These are phyloP conservation scores for Theobroma cacao DNA, from an alignment of 345 rosid genomes.

Conservation along the genomic window DNA sequence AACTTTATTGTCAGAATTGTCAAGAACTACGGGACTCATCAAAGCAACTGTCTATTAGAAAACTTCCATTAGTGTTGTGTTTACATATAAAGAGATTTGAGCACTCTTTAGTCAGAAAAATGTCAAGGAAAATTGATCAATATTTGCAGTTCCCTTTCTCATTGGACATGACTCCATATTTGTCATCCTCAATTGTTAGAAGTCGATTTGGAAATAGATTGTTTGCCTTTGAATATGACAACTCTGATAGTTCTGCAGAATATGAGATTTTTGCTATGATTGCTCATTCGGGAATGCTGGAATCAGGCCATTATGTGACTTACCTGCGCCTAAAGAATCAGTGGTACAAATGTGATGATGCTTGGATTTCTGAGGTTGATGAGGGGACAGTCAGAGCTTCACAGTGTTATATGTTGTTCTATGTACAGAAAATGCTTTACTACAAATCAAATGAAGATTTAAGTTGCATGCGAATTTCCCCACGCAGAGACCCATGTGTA, in stretches of 20 bases:
- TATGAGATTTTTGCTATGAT: constrained; percentile 87
- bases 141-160: constrained; percentile 84
- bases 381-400: constrained; percentile 81
- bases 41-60: constrained; percentile 86
- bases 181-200: constrained; percentile 74
- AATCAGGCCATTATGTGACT: constrained; percentile 85
- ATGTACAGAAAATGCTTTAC: constrained; percentile 69
- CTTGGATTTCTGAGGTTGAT: constrained; percentile 88
- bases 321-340: constrained; percentile 61
- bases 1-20: constrained; percentile 79
- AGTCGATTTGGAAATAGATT: constrained; percentile 74
- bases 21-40: constrained; percentile 70
- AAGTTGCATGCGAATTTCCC: constrained; percentile 30
- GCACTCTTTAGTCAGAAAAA: constrained; percentile 61
- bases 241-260: constrained; percentile 48
- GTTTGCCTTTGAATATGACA: constrained; percentile 57
- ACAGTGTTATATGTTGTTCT: constrained; percentile 86
- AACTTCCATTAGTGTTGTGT: constrained; percentile 82
- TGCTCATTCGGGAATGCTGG: constrained; percentile 80
- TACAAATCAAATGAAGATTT: constrained; percentile 40
- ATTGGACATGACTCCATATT: constrained; percentile 73
- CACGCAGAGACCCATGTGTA: constrained; percentile 32
- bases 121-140: constrained; percentile 70
- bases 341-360: constrained; percentile 95
- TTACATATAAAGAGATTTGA: constrained; percentile 89